phyloP scores from a whole-genome alignment of 805 yeast genomes.

The Osmozyma mogii region DNA sequence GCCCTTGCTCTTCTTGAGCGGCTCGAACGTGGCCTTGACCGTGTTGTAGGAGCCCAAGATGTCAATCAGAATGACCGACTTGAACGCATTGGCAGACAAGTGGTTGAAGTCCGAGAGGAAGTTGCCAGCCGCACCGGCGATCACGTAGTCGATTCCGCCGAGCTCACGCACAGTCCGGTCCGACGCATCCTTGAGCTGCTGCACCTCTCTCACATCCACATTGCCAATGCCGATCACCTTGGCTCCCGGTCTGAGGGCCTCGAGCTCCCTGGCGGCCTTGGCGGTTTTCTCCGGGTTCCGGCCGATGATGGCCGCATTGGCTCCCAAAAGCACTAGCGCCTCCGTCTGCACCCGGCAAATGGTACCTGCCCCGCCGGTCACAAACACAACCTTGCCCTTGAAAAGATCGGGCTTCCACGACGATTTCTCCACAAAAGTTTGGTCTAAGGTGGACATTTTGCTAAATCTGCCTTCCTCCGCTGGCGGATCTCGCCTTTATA shows the following conservation, averaged over 20 bases:
- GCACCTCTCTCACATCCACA: constrained; percentile 71
- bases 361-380: constrained; percentile 97
- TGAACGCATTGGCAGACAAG: constrained; percentile 79
- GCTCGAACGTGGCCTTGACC: constrained; percentile 68
- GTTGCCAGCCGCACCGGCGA: constrained; percentile 96
- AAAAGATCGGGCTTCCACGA: constrained; percentile 57
- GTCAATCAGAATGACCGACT: constrained; percentile 81
- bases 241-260: constrained; percentile 47
- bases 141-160: constrained; percentile 78
- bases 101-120: constrained; percentile 74
- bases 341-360: constrained; percentile 87
- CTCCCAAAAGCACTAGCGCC: constrained; percentile 76
- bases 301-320: constrained; percentile 81
- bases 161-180: constrained; percentile 53
- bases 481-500: no score
- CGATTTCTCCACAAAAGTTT: constrained; percentile 20
- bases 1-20: constrained; percentile 63
- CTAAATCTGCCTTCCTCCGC: neutral
- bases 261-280: constrained; percentile 59
- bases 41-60: constrained; percentile 85
- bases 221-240: constrained; percentile 64
- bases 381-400: constrained; percentile 78
- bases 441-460: constrained; percentile 24
- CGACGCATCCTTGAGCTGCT: constrained; percentile 56
- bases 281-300: constrained; percentile 62